Conservation (phyloP, 805 yeast species). For the Candida sithepensis region DNA sequence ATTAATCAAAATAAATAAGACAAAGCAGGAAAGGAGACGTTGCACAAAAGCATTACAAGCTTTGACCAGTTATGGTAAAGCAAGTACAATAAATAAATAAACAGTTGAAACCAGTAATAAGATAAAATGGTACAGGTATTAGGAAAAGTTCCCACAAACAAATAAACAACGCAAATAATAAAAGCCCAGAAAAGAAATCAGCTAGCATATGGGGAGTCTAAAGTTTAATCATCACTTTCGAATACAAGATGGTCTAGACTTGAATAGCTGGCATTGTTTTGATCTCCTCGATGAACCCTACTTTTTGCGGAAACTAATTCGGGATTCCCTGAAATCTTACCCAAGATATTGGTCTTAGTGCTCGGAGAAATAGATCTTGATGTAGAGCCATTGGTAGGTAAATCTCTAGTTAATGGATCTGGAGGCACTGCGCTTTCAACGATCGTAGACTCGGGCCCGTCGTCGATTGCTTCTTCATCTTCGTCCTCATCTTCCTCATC, state of each 20-base stretch:
- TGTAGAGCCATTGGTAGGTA: conserved; percentile 2
- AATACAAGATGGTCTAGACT: conserved; percentile 15
- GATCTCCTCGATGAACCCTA: background rate
- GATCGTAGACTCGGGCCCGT: conserved; percentile 6
- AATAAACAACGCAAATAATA: background rate
- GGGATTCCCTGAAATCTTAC: conserved; percentile 4
- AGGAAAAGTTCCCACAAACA: too few species aligned
- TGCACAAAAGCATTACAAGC: background rate
- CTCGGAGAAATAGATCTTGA: conserved; percentile 14
- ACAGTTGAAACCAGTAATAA: too few species aligned
- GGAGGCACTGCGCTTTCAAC: conserved; percentile 4
- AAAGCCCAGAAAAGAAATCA: background rate
- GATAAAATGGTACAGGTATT: too few species aligned
- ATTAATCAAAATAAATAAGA: background rate
- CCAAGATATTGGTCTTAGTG: conserved; percentile 9
- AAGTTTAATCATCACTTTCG: conserved; percentile 3
- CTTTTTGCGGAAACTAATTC: background rate
- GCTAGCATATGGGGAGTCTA: too few species aligned
- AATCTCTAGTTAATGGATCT: conserved; percentile 11
- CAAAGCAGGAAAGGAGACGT: background rate
- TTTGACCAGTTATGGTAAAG: background rate
- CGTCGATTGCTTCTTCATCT: conserved; percentile 14
- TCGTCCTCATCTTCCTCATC: conserved; percentile 12
- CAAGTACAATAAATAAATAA: background rate
- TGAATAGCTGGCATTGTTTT: conserved; percentile 1